A percentile compares a stretch with the other conserved stretches of the same genome.
Evolutionary conservation across 345 rosid species (phyloP).

Genomic region (Fremontodendron californicum): DNA sequence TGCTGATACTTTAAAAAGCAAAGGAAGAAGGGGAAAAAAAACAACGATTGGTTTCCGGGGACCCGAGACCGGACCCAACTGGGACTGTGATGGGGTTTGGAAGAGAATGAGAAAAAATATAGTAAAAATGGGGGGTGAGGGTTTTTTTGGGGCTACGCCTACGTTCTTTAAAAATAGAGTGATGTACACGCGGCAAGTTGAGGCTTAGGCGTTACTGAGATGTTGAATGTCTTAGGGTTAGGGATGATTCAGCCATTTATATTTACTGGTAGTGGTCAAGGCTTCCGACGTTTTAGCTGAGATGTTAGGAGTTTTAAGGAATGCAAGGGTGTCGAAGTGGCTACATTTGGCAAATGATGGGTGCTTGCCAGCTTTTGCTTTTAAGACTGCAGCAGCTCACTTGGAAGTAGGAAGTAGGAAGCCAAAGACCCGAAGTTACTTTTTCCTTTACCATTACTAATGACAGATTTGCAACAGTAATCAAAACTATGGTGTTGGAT

Average conservation of each 20-base stretch:
- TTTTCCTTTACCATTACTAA: too few species aligned
- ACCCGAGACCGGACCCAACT: constrained; percentile 15
- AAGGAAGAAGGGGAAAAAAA: background rate
- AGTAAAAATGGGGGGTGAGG: background rate
- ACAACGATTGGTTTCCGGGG: background rate
- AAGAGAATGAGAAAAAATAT: too few species aligned
- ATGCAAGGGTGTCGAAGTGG: background rate
- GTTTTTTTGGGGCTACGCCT: background rate
- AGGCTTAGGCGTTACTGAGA: background rate
- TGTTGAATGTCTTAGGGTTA: too few species aligned
- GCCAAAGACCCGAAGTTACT: background rate
- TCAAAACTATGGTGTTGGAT: too few species aligned
- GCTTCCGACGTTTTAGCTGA: background rate
- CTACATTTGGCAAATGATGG: too few species aligned
- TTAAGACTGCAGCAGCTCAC: background rate
- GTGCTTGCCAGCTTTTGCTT: background rate
- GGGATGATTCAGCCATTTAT: background rate
- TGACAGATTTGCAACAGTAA: too few species aligned
- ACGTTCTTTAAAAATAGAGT: background rate
- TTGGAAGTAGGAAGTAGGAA: too few species aligned
- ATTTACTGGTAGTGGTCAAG: background rate
- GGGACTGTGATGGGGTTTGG: constrained; percentile 4
- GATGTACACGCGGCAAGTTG: background rate
- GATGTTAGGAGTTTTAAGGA: too few species aligned
- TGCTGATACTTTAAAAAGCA: constrained; percentile 4